A percentile compares a stretch with the other conserved stretches of the same genome.
Conservation (phyloP, 805 yeast species). For the Isabelozyma pseudorhagii region DNA sequence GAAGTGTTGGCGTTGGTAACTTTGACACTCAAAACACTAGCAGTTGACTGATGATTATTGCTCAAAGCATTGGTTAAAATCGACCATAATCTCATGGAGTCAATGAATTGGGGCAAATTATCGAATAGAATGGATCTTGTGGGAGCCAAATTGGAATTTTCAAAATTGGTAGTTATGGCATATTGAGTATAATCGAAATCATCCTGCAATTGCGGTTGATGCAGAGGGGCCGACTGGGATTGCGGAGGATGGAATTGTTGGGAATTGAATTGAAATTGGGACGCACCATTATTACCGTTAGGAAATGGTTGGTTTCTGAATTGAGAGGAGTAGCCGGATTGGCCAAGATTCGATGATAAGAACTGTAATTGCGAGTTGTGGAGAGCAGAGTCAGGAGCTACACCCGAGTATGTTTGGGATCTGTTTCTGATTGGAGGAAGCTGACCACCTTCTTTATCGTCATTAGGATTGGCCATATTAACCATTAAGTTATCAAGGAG, state of each 20-base stretch:
- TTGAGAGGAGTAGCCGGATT: conserved; percentile 1
- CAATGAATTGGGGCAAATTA: conserved; percentile 73
- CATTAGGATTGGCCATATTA: conserved; percentile 13
- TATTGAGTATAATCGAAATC: conserved; percentile 58
- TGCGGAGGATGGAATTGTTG: not conserved
- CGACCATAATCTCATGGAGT: conserved; percentile 37
- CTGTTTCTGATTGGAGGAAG: conserved; percentile 20
- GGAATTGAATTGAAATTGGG: not conserved
- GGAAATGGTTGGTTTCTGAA: not conserved
- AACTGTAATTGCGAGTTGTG: conserved; percentile 1
- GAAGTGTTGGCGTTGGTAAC: conserved; percentile 16
- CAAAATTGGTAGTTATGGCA: conserved; percentile 66
- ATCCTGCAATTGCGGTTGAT: conserved; percentile 40
- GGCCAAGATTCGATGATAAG: conserved; percentile 6
- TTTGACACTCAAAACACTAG: conserved; percentile 16
- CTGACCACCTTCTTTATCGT: conserved; percentile 3
- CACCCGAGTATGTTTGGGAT: conserved; percentile 42
- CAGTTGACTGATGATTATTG: conserved; percentile 10
- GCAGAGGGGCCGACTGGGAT: not conserved
- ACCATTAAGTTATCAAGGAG: conserved; percentile 31
- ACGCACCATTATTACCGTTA: not conserved
- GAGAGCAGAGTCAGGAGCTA: conserved; percentile 22
- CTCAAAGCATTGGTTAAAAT: conserved; percentile 19
- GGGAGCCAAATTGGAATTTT: conserved; percentile 69
- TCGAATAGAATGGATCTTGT: conserved; percentile 75